Conservation (phyloP, 2,329 filamentous ascomycete genomes). For the Graphilbum fragrans region DNA sequence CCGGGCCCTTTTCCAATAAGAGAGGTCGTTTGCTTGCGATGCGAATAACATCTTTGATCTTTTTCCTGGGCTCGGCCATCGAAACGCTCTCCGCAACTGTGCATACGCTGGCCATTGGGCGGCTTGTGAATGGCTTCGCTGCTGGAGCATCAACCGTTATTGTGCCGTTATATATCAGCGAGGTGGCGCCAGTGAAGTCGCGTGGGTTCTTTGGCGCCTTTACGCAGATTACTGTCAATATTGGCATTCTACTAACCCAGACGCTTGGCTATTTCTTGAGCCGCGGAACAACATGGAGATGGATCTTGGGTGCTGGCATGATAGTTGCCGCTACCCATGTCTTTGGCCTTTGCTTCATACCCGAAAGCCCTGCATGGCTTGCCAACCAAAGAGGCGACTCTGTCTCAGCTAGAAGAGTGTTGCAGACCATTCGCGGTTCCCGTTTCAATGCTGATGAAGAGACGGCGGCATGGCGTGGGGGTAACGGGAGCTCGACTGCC, state of each 20-base stretch:
- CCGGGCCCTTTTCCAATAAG: slow-evolving; percentile 66
- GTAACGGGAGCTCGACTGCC: slow-evolving; percentile 26
- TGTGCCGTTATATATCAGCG: slow-evolving; percentile 87
- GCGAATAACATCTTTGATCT: slow-evolving; percentile 65
- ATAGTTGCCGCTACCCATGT: slow-evolving; percentile 55
- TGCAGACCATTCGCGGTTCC: slow-evolving; percentile 67
- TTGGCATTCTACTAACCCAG: slow-evolving; percentile 78
- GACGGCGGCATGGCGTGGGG: slow-evolving; percentile 45
- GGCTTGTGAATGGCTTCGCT: slow-evolving; percentile 70
- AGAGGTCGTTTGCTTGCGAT: slow-evolving; percentile 68
- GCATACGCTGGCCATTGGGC: slow-evolving; percentile 55
- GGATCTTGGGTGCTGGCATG: slow-evolving; percentile 66
- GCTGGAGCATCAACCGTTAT: slow-evolving; percentile 86
- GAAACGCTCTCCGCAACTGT: slow-evolving; percentile 63
- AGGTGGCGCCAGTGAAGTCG: slow-evolving; percentile 65
- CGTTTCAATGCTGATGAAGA: slow-evolving; percentile 62
- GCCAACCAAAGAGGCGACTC: slow-evolving; percentile 50
- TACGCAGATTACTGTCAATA: slow-evolving; percentile 88
- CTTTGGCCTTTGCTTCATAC: slow-evolving; percentile 59
- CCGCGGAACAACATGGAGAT: slow-evolving; percentile 65
- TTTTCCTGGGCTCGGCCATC: slow-evolving; percentile 60
- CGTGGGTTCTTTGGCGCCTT: slow-evolving; percentile 72
- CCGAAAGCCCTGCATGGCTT: slow-evolving; percentile 83
- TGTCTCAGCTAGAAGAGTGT: slow-evolving; percentile 47
- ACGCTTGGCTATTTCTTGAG: slow-evolving; percentile 80